Base-by-base conservation (phyloP, 768 basidiomycete species). In the Mycena galopus region DNA sequence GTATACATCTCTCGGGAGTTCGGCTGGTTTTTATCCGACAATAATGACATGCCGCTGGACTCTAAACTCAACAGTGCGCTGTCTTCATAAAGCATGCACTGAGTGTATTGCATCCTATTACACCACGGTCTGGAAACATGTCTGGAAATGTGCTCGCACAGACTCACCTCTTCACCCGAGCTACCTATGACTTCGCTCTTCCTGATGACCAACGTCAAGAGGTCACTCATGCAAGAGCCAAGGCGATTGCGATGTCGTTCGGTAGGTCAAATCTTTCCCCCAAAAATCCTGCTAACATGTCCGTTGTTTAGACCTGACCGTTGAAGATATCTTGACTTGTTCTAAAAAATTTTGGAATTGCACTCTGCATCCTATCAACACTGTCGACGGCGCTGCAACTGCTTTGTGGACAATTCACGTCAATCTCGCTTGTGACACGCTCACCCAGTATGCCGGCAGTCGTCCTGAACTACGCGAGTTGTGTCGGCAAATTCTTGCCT, bases 271-370 rank as follows among this genome's bases (percentile, higher is more conserved):
- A 51, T 25, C 4, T 25, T 11, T 51, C 23, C 1, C 8, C n/a
- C 12, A 37, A 37, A 8, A 11, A 11, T 37, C 16, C 35, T 10
- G 35, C 35, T 16, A 37, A 35, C 35, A 35, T 35, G 35, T 35
- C 35, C 7, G 12, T 16, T 4, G 35, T 37, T 37, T n/a, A 51
- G 50, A 51, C 25, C 25, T 51, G 7, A 51, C 50, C 23, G 23
- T 25, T 10, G 21, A 23, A 8, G 23, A 51, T 23, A 17, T 51
- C 23, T 25, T 25, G 12, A 51, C 25, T 2, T 75, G 80, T 29
- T 76, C 80, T 0, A 77, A 77, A 7, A 80, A 79, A 39, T 85
- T 82, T 62, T 85, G 83, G 83, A 72, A 79, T n/a, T 53, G 82
- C 25, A 79, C 82, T 61, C 75, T 71, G 9, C 78, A 83, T 59